Evolutionary conservation across 768 basidiomycete species (phyloP).

Genomic region (Trametes villosa): DNA sequence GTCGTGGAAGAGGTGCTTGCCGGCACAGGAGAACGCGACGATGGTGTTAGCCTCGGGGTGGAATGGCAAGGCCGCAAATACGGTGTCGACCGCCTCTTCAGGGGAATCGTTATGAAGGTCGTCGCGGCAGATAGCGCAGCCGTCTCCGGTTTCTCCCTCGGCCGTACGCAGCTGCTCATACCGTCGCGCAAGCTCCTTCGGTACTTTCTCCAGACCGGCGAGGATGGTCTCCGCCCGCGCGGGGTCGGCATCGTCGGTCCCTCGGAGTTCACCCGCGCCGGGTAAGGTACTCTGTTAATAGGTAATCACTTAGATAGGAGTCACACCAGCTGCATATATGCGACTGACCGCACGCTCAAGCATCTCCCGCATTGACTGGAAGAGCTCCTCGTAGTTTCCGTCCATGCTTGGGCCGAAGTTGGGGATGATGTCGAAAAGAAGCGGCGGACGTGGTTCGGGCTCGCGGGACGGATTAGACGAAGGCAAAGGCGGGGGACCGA

Average conservation of each 20-base stretch:
- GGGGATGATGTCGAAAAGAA: neutral
- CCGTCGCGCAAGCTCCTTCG: slow-evolving; percentile 56
- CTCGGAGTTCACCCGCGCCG: neutral
- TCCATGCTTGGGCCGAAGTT: neutral
- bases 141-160: slow-evolving; percentile 42
- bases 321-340: neutral
- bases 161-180: slow-evolving; percentile 32
- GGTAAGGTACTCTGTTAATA: neutral
- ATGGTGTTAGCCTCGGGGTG: slow-evolving; percentile 42
- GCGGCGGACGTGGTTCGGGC: neutral
- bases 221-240: slow-evolving; percentile 67
- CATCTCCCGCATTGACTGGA: neutral
- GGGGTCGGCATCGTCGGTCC: slow-evolving; percentile 48
- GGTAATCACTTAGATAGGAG: neutral
- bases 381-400: neutral
- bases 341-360: slow-evolving; percentile 11
- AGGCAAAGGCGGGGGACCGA: neutral
- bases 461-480: too few species aligned
- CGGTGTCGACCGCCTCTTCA: slow-evolving; percentile 12
- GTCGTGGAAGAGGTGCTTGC: slow-evolving; percentile 73
- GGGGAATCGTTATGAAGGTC: slow-evolving; percentile 49
- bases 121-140: slow-evolving; percentile 82
- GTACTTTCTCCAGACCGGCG: slow-evolving; percentile 64
- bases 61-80: slow-evolving; percentile 26
- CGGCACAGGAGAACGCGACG: slow-evolving; percentile 73